Evolutionary conservation across 352 stramenopile genomes (phyloP).

Genomic region (Phytophthora pisi): DNA sequence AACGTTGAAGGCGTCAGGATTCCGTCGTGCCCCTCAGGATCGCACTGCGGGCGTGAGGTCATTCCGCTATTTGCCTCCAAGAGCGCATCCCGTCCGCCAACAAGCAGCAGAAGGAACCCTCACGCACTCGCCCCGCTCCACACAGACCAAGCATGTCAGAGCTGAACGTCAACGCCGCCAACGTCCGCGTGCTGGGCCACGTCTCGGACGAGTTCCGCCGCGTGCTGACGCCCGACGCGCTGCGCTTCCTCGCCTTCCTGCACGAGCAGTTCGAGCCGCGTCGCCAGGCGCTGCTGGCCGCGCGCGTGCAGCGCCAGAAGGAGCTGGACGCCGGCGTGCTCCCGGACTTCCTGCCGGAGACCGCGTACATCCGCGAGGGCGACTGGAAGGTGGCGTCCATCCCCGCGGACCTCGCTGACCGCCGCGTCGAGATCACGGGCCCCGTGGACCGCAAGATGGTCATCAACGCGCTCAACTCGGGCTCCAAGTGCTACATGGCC

Average conservation of each 20-base stretch:
- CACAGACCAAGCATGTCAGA: constrained; percentile 48
- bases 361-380: constrained; percentile 82
- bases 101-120: constrained; percentile 3
- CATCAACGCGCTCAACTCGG: constrained; percentile 96
- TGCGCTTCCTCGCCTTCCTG: constrained; percentile 92
- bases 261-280: constrained; percentile 87
- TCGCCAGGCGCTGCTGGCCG: constrained; percentile 51
- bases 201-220: constrained; percentile 78
- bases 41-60: not conserved
- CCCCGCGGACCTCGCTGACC: constrained; percentile 88
- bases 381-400: constrained; percentile 81
- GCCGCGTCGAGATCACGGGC: constrained; percentile 96
- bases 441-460: constrained; percentile 97
- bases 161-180: constrained; percentile 50
- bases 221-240: constrained; percentile 90
- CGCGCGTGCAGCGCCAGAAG: constrained; percentile 62
- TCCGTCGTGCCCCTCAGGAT: constrained; percentile 18
- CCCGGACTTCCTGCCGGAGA: constrained; percentile 89
- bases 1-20: constrained; percentile 29
- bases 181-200: constrained; percentile 87
- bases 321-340: constrained; percentile 89
- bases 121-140: not conserved
- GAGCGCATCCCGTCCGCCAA: constrained; percentile 8
- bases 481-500: constrained; percentile 95
- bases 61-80: constrained; percentile 36